Evolutionary conservation across 2,329 filamentous ascomycete genomes (phyloP), one percentile per base, ranked within the genome.

Genomic region (Massarina eburnea): DNA sequence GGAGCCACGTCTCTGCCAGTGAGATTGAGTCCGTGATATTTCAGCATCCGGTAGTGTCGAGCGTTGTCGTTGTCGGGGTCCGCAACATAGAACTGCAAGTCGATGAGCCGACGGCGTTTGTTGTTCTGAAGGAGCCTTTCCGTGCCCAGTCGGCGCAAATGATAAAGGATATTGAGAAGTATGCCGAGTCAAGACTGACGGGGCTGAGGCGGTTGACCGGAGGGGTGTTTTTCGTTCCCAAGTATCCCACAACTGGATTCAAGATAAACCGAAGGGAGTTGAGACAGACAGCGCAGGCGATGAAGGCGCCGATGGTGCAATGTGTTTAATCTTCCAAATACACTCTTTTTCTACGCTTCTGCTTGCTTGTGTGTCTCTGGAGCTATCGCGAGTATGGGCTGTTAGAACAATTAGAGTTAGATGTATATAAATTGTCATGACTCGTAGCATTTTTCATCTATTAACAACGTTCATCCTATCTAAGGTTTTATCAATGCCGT

Each of bases 231-330:
- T 27, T 39, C 22, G n/a, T 39, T 3, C 14, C 14, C n/a, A 27
- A 30, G 21, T 39, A 27, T 27, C 37, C 37, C 9, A 26, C 24
- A 3, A 39, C 24, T 14, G 37, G 37, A 15, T 39, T 39, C 37
- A 39, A 39, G 37, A 39, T 39, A 12, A 39, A 39, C 18, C 21
- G 37, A 39, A n/a, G 37, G 21, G 37, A n/a, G 15, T 39, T 71
- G 46, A 67, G 71, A 22, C 18, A 9, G 22, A 20, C 8, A 22
- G 35, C 18, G n/a, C 12, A 20, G 18, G 35, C 18, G 14, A 38
- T 22, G 35, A 38, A 38, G 35, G 20, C 35, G 30, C 30, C 30
- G 30, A 33, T 33, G 30, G 30, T 33, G 30, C 30, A 18, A 14
- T 7, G 8, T 14, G 8, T n/a, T 8, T 33, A 7, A n/a, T 33